Evolutionary conservation across 1,284 basidiomycete species (phyloP).

Genomic region (Schizopora paradoxa): DNA sequence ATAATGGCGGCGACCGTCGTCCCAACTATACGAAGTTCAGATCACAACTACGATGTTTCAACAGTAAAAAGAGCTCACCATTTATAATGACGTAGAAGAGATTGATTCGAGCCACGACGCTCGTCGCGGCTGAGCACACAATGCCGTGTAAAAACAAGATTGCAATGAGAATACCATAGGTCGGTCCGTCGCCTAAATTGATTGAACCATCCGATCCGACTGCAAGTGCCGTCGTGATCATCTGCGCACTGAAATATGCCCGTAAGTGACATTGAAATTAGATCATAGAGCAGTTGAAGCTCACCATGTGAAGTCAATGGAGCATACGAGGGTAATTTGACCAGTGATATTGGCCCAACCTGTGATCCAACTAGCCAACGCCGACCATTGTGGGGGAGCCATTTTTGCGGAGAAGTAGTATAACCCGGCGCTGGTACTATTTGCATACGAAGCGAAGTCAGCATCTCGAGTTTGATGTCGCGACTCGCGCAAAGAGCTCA

Average conservation of each 20-base stretch:
- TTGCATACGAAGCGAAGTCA: neutral
- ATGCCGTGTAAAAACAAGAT: constrained; percentile 60
- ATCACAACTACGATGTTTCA: constrained; percentile 15
- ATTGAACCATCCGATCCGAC: constrained; percentile 51
- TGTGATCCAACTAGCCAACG: constrained; percentile 71
- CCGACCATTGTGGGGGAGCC: constrained; percentile 51
- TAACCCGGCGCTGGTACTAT: constrained; percentile 61
- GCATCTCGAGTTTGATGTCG: neutral
- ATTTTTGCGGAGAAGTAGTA: constrained; percentile 73
- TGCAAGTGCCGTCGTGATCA: constrained; percentile 68
- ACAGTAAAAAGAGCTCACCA: constrained; percentile 31
- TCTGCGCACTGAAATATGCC: constrained; percentile 46
- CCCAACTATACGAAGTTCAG: constrained; percentile 37
- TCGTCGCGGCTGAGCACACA: constrained; percentile 67
- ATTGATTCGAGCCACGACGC: constrained; percentile 60
- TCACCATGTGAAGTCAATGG: constrained; percentile 67
- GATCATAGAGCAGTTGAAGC: constrained; percentile 14
- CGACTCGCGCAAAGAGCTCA: constrained; percentile 14
- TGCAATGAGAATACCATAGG: constrained; percentile 59
- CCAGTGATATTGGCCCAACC: constrained; percentile 59
- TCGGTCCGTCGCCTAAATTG: constrained; percentile 51
- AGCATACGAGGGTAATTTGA: constrained; percentile 62
- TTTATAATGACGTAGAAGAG: constrained; percentile 63
- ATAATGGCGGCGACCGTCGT: constrained; percentile 58
- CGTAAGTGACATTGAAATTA: neutral